Evolutionary conservation across 768 basidiomycete species (phyloP).

Genomic region (Tremella yokohamensis): DNA sequence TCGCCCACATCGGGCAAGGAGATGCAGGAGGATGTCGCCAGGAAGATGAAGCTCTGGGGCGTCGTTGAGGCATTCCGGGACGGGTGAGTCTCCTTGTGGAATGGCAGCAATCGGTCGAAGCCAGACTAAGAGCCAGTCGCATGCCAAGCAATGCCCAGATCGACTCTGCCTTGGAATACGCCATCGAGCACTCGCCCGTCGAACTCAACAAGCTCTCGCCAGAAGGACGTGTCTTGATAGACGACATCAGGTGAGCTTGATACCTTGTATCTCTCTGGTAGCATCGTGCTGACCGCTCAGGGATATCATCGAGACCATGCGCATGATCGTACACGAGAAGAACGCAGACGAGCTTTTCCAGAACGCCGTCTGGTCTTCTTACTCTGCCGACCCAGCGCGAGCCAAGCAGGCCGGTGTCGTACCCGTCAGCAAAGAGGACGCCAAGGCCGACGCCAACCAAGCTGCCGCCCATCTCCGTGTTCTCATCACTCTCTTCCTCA

Average conservation of each 20-base stretch:
- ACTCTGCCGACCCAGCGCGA: constrained; percentile 52
- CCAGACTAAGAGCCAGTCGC: constrained; percentile 57
- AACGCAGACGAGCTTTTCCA: constrained; percentile 87
- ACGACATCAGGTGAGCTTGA: constrained; percentile 57
- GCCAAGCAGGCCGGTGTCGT: constrained; percentile 53
- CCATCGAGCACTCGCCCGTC: constrained; percentile 61
- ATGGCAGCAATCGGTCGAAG: neutral
- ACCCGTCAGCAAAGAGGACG: constrained; percentile 60
- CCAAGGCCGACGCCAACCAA: constrained; percentile 60
- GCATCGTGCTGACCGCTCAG: constrained; percentile 31
- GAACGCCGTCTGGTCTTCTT: constrained; percentile 70
- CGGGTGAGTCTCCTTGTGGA: constrained; percentile 52
- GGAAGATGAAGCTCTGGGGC: constrained; percentile 80
- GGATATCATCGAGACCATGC: constrained; percentile 71
- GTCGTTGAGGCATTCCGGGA: constrained; percentile 75
- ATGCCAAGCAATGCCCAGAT: constrained; percentile 78
- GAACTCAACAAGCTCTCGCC: constrained; percentile 65
- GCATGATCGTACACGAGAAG: constrained; percentile 72
- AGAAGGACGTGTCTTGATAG: constrained; percentile 71
- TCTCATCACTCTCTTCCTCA: constrained; percentile 76
- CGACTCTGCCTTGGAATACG: constrained; percentile 66
- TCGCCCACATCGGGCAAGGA: constrained; percentile 61
- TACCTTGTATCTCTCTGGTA: neutral
- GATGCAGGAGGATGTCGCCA: constrained; percentile 71
- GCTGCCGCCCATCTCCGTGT: constrained; percentile 84